These are phyloP conservation scores for Megacollybia marginata DNA, from an alignment of 768 basidiomycete genomes.

Conservation along the genomic window DNA sequence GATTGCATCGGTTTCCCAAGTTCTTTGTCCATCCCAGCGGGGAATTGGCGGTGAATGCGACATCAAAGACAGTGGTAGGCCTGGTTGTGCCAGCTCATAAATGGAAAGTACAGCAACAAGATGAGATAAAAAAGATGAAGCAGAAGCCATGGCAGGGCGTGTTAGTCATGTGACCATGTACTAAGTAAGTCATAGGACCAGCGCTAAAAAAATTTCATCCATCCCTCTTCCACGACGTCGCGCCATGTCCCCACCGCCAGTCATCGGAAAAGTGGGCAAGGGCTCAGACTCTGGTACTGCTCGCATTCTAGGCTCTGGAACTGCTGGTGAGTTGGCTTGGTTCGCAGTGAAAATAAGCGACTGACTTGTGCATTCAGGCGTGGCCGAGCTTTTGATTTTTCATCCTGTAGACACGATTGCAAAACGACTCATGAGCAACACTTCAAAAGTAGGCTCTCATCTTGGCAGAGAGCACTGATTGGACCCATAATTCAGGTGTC, in stretches of 20 bases:
- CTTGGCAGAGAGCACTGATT: background rate
- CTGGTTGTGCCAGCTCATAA: constrained; percentile 34
- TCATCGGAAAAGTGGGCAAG: constrained; percentile 28
- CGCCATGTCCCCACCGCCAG: constrained; percentile 33
- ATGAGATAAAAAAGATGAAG: constrained; percentile 35
- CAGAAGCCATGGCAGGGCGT: too few species aligned
- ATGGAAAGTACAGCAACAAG: constrained; percentile 49
- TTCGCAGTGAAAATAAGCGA: constrained; percentile 4
- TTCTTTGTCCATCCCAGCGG: constrained; percentile 7
- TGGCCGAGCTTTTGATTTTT: constrained; percentile 93
- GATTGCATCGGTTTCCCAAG: background rate
- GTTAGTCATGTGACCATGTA: too few species aligned
- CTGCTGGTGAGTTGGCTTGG: constrained; percentile 59
- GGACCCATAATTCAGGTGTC: constrained; percentile 42
- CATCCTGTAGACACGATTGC: constrained; percentile 97
- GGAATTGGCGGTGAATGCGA: too few species aligned
- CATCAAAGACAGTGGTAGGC: too few species aligned
- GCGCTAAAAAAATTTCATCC: background rate
- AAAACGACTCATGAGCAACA: constrained; percentile 99
- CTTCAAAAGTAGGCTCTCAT: constrained; percentile 52
- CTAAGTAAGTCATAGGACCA: too few species aligned
- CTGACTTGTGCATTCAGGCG: constrained; percentile 39
- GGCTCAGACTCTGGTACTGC: constrained; percentile 86
- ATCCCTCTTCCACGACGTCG: constrained; percentile 1
- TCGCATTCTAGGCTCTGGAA: constrained; percentile 84